Percentiles rank a stretch among this genome's conserved stretches.
Evolutionary conservation across 371 early-diverging fungal species (phyloP).

Genomic region (Cokeromyces recurvatus): DNA sequence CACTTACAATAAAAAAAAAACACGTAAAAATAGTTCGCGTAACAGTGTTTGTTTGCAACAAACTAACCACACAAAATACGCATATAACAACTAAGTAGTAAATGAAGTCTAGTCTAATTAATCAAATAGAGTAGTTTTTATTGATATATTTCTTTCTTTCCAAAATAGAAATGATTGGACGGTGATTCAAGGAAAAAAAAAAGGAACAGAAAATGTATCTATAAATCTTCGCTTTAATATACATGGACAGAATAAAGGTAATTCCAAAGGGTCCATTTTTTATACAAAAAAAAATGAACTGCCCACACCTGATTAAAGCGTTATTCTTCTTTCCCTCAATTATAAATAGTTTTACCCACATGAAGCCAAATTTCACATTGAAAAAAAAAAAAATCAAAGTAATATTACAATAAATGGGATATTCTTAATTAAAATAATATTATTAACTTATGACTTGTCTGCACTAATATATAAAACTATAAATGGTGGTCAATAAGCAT

Average conservation of each 20-base stretch:
- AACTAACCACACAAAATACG: no score
- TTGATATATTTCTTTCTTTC: background rate
- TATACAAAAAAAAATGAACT: conserved; percentile 11
- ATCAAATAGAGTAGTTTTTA: no score
- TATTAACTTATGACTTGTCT: conserved; percentile 14
- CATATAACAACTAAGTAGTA: no score
- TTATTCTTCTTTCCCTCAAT: no score
- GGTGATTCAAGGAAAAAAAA: background rate
- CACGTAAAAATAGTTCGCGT: no score
- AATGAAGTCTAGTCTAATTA: no score
- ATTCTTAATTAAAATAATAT: conserved; percentile 1
- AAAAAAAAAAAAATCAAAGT: background rate
- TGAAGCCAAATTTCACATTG: background rate
- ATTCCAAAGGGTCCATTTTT: conserved; percentile 20
- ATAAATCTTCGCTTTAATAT: conserved; percentile 37
- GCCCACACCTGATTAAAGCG: conserved; percentile 48
- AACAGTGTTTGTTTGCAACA: no score
- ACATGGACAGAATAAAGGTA: conserved; percentile 43
- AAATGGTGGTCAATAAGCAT: no score
- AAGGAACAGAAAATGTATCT: no score
- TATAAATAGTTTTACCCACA: no score
- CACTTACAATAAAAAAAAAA: no score
- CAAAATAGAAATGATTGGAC: background rate
- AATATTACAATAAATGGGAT: background rate
- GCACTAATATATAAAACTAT: conserved; percentile 48